Evolutionary conservation across 192 early-diverging fungal genomes (phyloP), one percentile per base, ranked within the genome.

Genomic region (Mortierella alpina): DNA sequence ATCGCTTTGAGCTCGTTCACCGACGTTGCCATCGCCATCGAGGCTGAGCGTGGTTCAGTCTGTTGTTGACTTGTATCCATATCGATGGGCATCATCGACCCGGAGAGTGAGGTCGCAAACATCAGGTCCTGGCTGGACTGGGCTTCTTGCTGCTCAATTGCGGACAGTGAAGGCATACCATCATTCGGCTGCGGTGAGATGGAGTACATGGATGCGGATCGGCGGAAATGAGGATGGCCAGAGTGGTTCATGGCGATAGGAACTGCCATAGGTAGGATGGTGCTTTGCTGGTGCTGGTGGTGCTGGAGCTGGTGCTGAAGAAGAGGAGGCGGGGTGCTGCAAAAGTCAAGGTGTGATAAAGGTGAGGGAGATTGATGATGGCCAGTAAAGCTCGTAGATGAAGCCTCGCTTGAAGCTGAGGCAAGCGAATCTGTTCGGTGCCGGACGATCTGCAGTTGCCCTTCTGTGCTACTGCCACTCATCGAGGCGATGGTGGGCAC

Each of bases 361-460:
- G 68, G 23, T 2, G 68, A 70, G 11, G n/a, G 23, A 17, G 59
- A n/a, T 13, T 65, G 63, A 14, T 46, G 54, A 14, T 59, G 44
- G 49, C 42, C 50, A 7, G 56, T 12, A 41, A 54, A 59, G 50
- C 39, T 47, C 59, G 54, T 58, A 7, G 41, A 49, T 6, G 63
- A 61, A 66, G 53, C 59, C 22, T 61, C 64, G 44, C 18, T 66
- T 17, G 72, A 20, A 1, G 59, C 22, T 2, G 48, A 46, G 0
- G 72, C 40, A 14, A 66, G 51, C 10, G 72, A 61, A 44, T 74
- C 57, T n/a, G 61, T 47, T 7, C 49, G 72, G n/a, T 6, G 50
- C 14, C 51, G 45, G 13, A 6, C 47, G 31, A 31, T 31, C 31
- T 31, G 31, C 31, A 31, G 31, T 31, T 31, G 31, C 31, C 31